Evolutionary conservation across 192 early-diverging fungal genomes (phyloP).

Genomic region (Mortierella alpina): DNA sequence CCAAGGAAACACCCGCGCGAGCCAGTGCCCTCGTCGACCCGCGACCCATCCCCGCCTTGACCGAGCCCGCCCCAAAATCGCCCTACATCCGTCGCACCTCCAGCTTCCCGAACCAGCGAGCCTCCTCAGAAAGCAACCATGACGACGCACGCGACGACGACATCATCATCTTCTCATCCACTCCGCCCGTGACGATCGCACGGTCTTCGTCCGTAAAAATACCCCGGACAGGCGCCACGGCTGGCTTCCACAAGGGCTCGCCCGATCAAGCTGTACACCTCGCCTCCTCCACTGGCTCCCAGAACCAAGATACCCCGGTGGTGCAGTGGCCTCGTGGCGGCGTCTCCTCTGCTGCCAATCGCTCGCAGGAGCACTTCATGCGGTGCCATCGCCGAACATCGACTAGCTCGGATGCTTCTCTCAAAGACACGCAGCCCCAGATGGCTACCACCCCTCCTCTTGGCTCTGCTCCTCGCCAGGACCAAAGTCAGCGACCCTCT

Average conservation of each 20-base stretch:
- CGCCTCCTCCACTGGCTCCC: constrained; percentile 12
- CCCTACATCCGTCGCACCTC: constrained; percentile 40
- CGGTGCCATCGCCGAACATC: constrained; percentile 37
- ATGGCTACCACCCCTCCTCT: constrained; percentile 41
- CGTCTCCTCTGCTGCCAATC: constrained; percentile 39
- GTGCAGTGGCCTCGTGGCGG: constrained; percentile 48
- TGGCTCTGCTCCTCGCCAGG: constrained; percentile 11
- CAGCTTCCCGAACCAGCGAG: constrained; percentile 31
- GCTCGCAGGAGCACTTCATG: constrained; percentile 49
- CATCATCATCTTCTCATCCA: constrained; percentile 53
- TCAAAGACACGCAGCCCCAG: constrained; percentile 38
- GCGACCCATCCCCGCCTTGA: background rate
- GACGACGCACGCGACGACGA: constrained; percentile 25
- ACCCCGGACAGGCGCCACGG: constrained; percentile 3
- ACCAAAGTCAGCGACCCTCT: constrained; percentile 12
- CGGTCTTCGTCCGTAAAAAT: constrained; percentile 25
- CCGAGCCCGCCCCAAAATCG: constrained; percentile 9
- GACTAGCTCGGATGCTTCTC: constrained; percentile 37
- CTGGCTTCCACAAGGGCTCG: constrained; percentile 33
- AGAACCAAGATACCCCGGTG: constrained; percentile 32
- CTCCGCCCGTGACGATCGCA: constrained; percentile 39
- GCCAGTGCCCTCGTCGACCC: too few relatives aligned
- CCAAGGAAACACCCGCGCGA: too few relatives aligned
- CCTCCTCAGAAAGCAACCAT: constrained; percentile 11
- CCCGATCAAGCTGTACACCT: constrained; percentile 22